These are phyloP conservation scores for Apostasia ramifera DNA, from an alignment of 106 monocot genomes.

Conservation along the genomic window DNA sequence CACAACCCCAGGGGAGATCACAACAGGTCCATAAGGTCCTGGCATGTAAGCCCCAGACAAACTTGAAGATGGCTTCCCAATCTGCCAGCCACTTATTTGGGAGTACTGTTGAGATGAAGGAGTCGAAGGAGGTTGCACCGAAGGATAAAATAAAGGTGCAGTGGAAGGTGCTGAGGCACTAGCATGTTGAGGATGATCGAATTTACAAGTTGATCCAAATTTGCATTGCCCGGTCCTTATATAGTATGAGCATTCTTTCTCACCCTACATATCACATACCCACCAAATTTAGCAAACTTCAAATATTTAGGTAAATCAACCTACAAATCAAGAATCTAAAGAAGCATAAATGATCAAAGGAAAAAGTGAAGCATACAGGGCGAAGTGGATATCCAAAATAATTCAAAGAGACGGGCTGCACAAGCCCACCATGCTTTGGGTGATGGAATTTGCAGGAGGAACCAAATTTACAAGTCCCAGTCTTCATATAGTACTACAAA, in stretches of 20 bases:
- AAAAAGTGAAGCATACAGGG: constrained; percentile 30
- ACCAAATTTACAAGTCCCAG: constrained; percentile 94
- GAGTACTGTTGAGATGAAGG: constrained; percentile 45
- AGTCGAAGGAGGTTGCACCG: constrained; percentile 34
- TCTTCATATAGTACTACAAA: constrained; percentile 80
- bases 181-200: constrained; percentile 59
- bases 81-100: constrained; percentile 40
- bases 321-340: not conserved
- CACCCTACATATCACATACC: constrained; percentile 40
- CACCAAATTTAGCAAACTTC: not conserved
- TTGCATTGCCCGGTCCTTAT: constrained; percentile 71
- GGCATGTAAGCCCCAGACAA: constrained; percentile 54
- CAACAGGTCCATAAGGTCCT: constrained; percentile 62
- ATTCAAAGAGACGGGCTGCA: constrained; percentile 38
- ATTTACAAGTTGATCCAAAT: constrained; percentile 78
- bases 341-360: not conserved
- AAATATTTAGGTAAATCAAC: not conserved
- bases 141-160: constrained; percentile 57
- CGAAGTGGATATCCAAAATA: constrained; percentile 66
- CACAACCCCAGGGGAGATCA: constrained; percentile 58
- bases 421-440: constrained; percentile 53
- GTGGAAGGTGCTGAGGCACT: constrained; percentile 21
- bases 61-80: constrained; percentile 44
- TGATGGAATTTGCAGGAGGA: constrained; percentile 93
- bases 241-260: constrained; percentile 83